Base-by-base conservation (phyloP, 257 asterid genomes). In the Misopates orontium region DNA sequence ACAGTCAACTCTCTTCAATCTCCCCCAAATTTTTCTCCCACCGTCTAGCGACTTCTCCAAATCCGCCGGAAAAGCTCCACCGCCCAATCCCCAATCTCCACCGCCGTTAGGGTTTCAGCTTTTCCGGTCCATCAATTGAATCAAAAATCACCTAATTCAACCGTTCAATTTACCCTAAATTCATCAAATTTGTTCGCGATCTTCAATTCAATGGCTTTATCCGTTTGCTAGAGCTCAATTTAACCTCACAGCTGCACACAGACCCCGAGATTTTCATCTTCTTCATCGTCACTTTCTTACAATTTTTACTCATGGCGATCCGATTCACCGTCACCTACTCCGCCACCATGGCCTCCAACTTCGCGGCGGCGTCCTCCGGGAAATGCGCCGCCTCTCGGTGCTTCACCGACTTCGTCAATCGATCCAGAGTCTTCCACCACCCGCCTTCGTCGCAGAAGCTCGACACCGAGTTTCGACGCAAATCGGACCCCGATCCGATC, bases 241-340 rank as follows among this genome's bases (percentile, higher is more conserved):
- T 66, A 19, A 51, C 71, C 67, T 65, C 74, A 21, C 48, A 70
- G 32, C 56, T 45, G 15, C 10, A 52, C 32, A 24, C 66, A 41
- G 31, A 70, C 65, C 67, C 62, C 20, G 44, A 68, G 39, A 82
- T 84, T 78, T 60, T 75, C 73, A 71, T 56, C 42, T 72, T 41
- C 74, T 50, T 71, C 77, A 66, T 76, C 1, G n/a, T 81, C 47
- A 12, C 71, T 60, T 62, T 76, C 59, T 22, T 78, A 60, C 75
- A 66, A 79, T 72, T 76, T 24, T 59, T 64, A 3, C 39, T 75
- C 53, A 90, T 94, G 99, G 99, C 99, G 68, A 81, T 94, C 67
- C 80, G 99, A 39, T 83, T 80, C 73, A 88, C 96, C 57, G 90
- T 85, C 69, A 22, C 80, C 45, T 90, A 76, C 82, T 87, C 97